Evolutionary conservation across 2,329 filamentous ascomycete species (phyloP).

Genomic region (Pseudocercospora pini-densiflorae): DNA sequence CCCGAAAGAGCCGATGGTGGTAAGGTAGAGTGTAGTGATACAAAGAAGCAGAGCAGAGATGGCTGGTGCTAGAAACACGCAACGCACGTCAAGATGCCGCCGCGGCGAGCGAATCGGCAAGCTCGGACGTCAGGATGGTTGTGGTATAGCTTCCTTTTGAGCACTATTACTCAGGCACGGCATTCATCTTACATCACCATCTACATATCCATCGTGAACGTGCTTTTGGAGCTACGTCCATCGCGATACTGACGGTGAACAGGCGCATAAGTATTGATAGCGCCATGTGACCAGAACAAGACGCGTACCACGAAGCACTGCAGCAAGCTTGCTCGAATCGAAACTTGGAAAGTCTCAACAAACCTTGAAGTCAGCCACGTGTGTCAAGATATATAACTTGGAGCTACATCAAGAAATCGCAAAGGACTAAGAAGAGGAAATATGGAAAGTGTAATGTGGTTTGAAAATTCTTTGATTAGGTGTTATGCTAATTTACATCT

Average conservation of each 20-base stretch:
- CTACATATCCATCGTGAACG: not conserved
- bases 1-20: not conserved
- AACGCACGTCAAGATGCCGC: not conserved
- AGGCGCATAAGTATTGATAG: not conserved
- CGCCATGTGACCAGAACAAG: not conserved
- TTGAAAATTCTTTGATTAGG: not conserved
- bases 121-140: not conserved
- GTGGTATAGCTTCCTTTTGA: not conserved
- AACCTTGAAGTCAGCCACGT: slow-evolving; percentile 4
- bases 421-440: not conserved
- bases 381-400: not conserved
- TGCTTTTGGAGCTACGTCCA: not conserved
- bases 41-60: not conserved
- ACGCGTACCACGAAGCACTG: not conserved
- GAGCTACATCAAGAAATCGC: not conserved
- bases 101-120: slow-evolving; percentile 5
- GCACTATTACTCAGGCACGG: not conserved
- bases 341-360: slow-evolving; percentile 1
- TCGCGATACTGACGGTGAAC: not conserved
- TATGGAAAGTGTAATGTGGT: not conserved
- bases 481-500: slow-evolving; percentile 21
- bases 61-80: slow-evolving; percentile 1
- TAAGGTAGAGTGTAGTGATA: not conserved
- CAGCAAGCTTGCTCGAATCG: not conserved
- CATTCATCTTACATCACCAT: not conserved